These are phyloP conservation scores for Acer saccharum DNA, from an alignment of 345 rosid species.

Conservation along the genomic window DNA sequence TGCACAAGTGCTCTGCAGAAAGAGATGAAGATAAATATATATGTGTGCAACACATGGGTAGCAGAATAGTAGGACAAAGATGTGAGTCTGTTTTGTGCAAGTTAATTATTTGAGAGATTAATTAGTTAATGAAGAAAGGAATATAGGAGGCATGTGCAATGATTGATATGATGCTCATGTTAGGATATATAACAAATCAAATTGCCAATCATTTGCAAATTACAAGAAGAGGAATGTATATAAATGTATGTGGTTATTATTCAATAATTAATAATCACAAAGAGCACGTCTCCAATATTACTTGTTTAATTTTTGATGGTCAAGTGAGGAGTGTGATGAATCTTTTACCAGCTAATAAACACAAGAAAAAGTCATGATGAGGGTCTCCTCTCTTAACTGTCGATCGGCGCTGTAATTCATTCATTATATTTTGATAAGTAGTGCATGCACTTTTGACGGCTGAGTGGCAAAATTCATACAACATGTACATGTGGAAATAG, in stretches of 20 bases:
- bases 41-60: conserved; percentile 24
- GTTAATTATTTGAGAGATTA: conserved; percentile 7
- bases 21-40: background rate
- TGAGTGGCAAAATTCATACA: background rate
- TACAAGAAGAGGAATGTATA: conserved; percentile 13
- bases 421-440: background rate
- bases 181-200: conserved; percentile 22
- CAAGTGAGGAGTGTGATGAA: too few species aligned
- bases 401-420: too few species aligned
- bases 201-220: conserved; percentile 35
- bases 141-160: conserved; percentile 48
- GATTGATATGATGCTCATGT: conserved; percentile 35
- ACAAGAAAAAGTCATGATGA: too few species aligned
- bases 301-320: too few species aligned
- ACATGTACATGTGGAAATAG: background rate
- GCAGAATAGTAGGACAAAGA: conserved; percentile 5
- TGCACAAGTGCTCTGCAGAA: background rate
- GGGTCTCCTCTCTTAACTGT: too few species aligned
- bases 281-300: too few species aligned
- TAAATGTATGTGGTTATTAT: conserved; percentile 17
- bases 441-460: background rate
- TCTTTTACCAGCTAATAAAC: too few species aligned
- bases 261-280: too few species aligned
- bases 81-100: conserved; percentile 5
- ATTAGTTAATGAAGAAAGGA: conserved; percentile 17